These are phyloP conservation scores for Thraustochytrium sp. DNA, from an alignment of 352 stramenopile genomes.

Conservation along the genomic window DNA sequence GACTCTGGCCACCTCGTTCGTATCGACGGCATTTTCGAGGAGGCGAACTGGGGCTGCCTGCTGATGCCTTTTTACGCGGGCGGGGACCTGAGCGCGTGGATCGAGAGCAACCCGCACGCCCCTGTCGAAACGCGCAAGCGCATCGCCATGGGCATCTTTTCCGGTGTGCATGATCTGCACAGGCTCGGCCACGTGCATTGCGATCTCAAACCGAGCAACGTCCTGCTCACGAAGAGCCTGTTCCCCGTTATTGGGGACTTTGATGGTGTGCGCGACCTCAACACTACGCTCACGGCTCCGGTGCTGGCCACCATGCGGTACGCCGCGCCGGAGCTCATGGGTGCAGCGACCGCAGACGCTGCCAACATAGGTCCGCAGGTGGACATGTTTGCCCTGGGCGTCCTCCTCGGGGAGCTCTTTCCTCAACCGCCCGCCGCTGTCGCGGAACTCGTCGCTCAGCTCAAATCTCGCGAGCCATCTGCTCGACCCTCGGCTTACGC, in stretches of 20 bases:
- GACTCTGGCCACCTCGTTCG: neutral
- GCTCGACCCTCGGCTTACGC: neutral
- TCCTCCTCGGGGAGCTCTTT: neutral
- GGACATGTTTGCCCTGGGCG: neutral
- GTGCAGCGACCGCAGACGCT: no score
- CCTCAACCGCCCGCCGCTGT: neutral
- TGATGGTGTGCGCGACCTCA: neutral
- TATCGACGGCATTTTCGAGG: neutral
- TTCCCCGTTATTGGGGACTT: conserved; percentile 5
- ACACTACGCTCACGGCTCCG: neutral
- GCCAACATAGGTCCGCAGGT: neutral
- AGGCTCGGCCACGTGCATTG: neutral
- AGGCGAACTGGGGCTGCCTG: neutral
- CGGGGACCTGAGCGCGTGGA: neutral
- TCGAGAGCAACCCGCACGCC: neutral
- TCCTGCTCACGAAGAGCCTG: neutral
- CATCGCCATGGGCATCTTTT: neutral
- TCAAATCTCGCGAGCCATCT: neutral
- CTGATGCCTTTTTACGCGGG: conserved; percentile 1
- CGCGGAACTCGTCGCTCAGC: neutral
- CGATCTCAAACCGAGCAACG: neutral
- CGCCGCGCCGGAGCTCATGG: neutral
- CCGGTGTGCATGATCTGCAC: neutral
- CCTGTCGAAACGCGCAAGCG: neutral
- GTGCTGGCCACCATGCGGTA: neutral